phyloP scores from a whole-genome alignment of 2,329 filamentous ascomycete species.

The Xylariales sp. region DNA sequence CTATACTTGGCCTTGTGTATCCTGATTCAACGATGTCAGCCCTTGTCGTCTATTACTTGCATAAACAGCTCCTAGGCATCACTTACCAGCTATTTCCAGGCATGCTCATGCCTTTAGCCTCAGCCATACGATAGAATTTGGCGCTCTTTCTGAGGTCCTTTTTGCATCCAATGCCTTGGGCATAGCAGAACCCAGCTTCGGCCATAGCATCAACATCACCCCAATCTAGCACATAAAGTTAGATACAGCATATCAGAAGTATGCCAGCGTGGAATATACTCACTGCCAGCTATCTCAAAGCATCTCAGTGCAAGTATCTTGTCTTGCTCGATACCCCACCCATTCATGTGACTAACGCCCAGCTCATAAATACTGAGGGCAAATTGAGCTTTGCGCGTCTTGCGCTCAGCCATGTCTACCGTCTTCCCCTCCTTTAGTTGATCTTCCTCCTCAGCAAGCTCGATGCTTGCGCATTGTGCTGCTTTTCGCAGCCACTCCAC shows the following conservation, averaged over 20 bases:
- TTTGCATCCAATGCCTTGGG: constrained; percentile 87
- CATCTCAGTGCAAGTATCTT: constrained; percentile 82
- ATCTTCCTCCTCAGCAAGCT: constrained; percentile 79
- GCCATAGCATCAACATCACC: constrained; percentile 91
- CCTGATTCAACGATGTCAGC: constrained; percentile 47
- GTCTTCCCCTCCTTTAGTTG: constrained; percentile 57
- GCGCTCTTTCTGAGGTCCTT: constrained; percentile 95
- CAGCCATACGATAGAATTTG: constrained; percentile 83
- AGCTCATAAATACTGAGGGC: constrained; percentile 94
- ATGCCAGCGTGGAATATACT: constrained; percentile 29
- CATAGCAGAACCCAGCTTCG: constrained; percentile 95
- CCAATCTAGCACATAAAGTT: too few relatives aligned
- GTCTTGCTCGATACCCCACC: constrained; percentile 95
- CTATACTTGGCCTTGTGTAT: constrained; percentile 96
- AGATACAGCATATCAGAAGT: constrained; percentile 11
- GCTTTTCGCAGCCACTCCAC: constrained; percentile 91
- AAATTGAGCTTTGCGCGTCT: constrained; percentile 86
- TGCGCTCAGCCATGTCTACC: constrained; percentile 65
- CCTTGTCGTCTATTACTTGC: too few relatives aligned
- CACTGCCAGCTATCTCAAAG: constrained; percentile 90
- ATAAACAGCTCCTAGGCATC: too few relatives aligned
- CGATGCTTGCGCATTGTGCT: constrained; percentile 75
- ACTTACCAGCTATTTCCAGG: constrained; percentile 96
- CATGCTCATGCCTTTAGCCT: constrained; percentile 94
- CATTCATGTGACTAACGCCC: constrained; percentile 95